Conservation (phyloP, 768 basidiomycete genomes). For the Rhodotorula graminis region DNA sequence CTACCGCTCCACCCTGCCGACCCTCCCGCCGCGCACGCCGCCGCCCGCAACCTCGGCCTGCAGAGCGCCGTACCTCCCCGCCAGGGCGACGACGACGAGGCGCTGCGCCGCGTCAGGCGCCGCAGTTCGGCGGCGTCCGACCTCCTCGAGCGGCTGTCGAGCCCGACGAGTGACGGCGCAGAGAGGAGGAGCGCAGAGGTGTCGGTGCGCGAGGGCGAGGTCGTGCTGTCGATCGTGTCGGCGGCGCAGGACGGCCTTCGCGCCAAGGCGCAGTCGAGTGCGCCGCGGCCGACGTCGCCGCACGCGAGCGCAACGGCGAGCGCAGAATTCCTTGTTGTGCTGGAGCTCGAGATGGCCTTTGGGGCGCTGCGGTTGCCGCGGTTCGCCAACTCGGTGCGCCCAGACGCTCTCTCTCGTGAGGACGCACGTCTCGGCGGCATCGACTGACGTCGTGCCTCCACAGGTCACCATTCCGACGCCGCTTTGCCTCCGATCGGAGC, state of each 20-base stretch:
- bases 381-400: conserved; percentile 26
- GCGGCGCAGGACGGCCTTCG: too few relatives aligned
- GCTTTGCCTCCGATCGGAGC: conserved; percentile 17
- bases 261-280: not conserved
- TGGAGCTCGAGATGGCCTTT: conserved; percentile 7
- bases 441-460: too few relatives aligned
- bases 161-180: not conserved
- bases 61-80: not conserved
- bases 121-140: not conserved
- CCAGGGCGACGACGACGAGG: not conserved
- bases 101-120: not conserved
- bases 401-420: too few relatives aligned
- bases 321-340: conserved; percentile 22
- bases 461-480: conserved; percentile 23
- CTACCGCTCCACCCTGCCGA: not conserved
- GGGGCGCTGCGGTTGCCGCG: conserved; percentile 11
- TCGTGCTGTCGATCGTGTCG: not conserved
- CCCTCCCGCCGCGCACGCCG: not conserved
- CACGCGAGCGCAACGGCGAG: not conserved
- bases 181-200: not conserved
- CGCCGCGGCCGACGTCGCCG: not conserved
- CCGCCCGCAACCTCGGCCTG: not conserved
- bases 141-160: not conserved
- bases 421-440: too few relatives aligned
- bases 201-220: not conserved